These are phyloP conservation scores for Parascedosporium putredinis DNA, from an alignment of 2,329 filamentous ascomycete genomes.

Conservation along the genomic window DNA sequence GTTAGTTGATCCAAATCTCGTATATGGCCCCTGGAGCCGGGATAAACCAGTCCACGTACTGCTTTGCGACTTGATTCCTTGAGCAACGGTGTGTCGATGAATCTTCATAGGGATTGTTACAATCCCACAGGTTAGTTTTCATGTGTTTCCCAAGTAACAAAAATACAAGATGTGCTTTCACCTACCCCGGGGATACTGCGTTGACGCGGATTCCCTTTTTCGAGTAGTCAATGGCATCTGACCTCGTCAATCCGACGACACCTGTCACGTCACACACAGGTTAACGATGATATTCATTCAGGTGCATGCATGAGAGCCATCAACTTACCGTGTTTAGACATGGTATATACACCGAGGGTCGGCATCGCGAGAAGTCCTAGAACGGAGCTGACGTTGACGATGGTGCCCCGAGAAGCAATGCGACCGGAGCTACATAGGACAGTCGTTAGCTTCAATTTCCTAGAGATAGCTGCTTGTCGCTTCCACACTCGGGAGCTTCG, in stretches of 20 bases:
- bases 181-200: background rate
- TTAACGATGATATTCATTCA: too few relatives aligned
- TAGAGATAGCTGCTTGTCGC: too few relatives aligned
- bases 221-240: conserved; percentile 1
- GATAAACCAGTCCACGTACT: background rate
- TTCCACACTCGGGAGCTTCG: too few relatives aligned
- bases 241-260: background rate
- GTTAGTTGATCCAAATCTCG: too few relatives aligned
- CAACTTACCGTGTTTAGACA: conserved; percentile 3
- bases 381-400: conserved; percentile 1
- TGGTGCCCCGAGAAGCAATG: background rate
- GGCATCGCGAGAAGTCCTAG: conserved; percentile 1
- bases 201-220: conserved; percentile 1
- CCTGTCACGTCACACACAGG: background rate
- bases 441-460: too few relatives aligned
- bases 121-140: background rate
- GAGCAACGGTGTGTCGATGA: conserved; percentile 2
- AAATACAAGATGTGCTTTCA: background rate
- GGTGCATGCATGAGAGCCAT: too few relatives aligned
- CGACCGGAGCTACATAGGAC: background rate
- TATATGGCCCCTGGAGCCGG: too few relatives aligned
- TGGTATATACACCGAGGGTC: background rate
- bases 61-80: background rate
- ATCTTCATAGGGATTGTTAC: background rate
- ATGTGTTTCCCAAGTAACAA: too few relatives aligned